Base-by-base conservation (phyloP, 2,329 filamentous ascomycete genomes). In the Stromatinia cepivora region DNA sequence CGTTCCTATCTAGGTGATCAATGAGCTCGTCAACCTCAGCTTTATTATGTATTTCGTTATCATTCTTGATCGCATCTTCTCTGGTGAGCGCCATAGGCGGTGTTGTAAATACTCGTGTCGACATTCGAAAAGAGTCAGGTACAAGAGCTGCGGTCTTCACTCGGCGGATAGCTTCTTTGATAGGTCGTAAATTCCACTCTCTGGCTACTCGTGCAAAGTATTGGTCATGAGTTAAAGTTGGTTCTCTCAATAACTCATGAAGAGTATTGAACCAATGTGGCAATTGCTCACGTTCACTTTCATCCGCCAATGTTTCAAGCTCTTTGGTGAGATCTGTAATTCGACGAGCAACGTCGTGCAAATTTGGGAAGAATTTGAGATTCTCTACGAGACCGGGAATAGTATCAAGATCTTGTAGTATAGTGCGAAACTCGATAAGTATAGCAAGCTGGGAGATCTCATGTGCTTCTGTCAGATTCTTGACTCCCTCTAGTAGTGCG, bases 191-290 rank as follows among this genome's bases (percentile, higher is more conserved):
- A 13, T 36, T 63, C 53, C 52, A 48, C 13, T 45, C 20, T 2
- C 17, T 15, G 36, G n/a, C 31, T 11, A 17, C 42, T 28, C 45
- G 25, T 48, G 10, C 39, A 11, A 59, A 36, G 31, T 59, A 67
- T 42, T 59, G 53, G 4, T 67, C 54, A 17, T 17, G 52, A 6
- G 53, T 67, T 7, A 59, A 22, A 22, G 15, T 46, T 9, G 65
- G 65, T 7, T 48, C 15, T 28, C 2, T 31, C 3, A 67, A 57
- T 8, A 57, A 45, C 13, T 58, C 54, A 28, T 67, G 65, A n/a
- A 67, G 34, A 31, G n/a, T 39, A 10, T 59, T 25, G 4, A 25
- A 59, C 65, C 65, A 59, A 31, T 36, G 17, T 48, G 65, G 65
- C 4, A 59, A 13, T 36, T 22, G 10, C n/a, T 48, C 52, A 39